Base-by-base conservation (phyloP, 2,329 filamentous ascomycete genomes). In the Fusarium hainanense region DNA sequence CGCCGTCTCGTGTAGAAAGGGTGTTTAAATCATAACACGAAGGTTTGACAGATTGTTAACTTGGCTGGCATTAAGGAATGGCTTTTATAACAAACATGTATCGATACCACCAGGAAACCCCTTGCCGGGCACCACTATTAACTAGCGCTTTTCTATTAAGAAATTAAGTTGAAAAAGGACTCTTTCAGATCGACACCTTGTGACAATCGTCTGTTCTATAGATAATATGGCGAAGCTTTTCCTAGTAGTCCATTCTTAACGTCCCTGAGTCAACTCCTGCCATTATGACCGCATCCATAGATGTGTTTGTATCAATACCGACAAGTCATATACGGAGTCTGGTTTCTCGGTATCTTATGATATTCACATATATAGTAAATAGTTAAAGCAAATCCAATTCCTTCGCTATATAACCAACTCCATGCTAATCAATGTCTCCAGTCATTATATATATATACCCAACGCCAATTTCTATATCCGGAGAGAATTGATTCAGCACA, bases 401-500 rank as follows among this genome's bases (percentile, higher is more conserved):
- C 54, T 27, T 50, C 30, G 40, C 56, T 63, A 47, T n/a, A 44
- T 47, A 47, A 37, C 20, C 44, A 63, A 70, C 58, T 72, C 67
- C 66, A 66, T 54, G 69, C 68, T 69, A 63, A 58, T 30, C 50
- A 40, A 68, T 51, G 28, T 47, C 21, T 57, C 51, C 50, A 54
- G 49, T 27, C 42, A 20, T 42, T 51, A 51, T 30, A 47, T 47
- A 69, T 41, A 71, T 48, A 62, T 28, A 48, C 25, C 48, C 25
- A 37, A 25, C 13, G 23, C 43, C 40, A 42, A n/a, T 4, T 56
- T n/a, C 16, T 25, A 40, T 28, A n/a, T 40, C 27, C 10, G 20
- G 25, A 28, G 20, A 21, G 9, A 7, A 41, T 10, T 21, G 10
- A 5, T 44, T 68, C 67, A 95, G 74, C 92, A 95, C 69, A 94